A percentile compares a stretch with the other conserved stretches of the same genome.
phyloP scores from a whole-genome alignment of 495 filamentous ascomycete species.

The Penicillium daleae region DNA sequence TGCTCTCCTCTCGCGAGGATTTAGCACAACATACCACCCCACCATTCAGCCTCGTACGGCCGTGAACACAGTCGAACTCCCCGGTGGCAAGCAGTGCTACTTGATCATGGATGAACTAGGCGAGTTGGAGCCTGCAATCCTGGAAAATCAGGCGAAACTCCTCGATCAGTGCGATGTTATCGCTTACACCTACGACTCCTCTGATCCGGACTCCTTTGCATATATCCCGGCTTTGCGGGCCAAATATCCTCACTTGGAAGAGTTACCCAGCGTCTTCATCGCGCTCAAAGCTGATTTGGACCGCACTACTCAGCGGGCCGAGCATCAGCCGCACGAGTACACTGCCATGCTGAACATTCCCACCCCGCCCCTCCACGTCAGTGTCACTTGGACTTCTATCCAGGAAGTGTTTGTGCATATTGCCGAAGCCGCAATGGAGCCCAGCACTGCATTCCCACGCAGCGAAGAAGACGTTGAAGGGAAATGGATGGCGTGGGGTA shows the following conservation, averaged over 20 bases:
- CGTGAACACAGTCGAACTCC: slow-evolving; percentile 95
- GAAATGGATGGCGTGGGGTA: slow-evolving; percentile 82
- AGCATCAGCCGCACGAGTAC: slow-evolving; percentile 91
- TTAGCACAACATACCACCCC: slow-evolving; percentile 83
- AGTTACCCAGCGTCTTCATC: slow-evolving; percentile 85
- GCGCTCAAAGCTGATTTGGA: slow-evolving; percentile 94
- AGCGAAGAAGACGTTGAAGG: slow-evolving; percentile 77
- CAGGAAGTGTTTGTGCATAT: slow-evolving; percentile 87
- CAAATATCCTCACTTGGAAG: slow-evolving; percentile 79
- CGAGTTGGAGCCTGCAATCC: slow-evolving; percentile 89
- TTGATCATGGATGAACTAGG: slow-evolving; percentile 94
- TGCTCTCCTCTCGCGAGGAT: slow-evolving; percentile 86
- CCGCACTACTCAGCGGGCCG: slow-evolving; percentile 88
- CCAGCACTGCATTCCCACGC: slow-evolving; percentile 84
- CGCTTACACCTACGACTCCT: slow-evolving; percentile 95
- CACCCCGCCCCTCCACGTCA: slow-evolving; percentile 87
- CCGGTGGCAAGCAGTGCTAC: slow-evolving; percentile 95
- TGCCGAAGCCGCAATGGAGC: slow-evolving; percentile 89
- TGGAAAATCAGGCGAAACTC: slow-evolving; percentile 91
- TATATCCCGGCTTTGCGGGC: slow-evolving; percentile 83
- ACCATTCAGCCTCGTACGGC: slow-evolving; percentile 92
- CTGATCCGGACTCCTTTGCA: slow-evolving; percentile 90
- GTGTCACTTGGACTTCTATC: slow-evolving; percentile 87
- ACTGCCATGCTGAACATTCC: slow-evolving; percentile 74
- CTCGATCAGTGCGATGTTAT: slow-evolving; percentile 91